Percentiles rank a stretch among this genome's conserved stretches.
Evolutionary conservation across 2,329 filamentous ascomycete genomes (phyloP).

Genomic region (Metarhizium sp.): DNA sequence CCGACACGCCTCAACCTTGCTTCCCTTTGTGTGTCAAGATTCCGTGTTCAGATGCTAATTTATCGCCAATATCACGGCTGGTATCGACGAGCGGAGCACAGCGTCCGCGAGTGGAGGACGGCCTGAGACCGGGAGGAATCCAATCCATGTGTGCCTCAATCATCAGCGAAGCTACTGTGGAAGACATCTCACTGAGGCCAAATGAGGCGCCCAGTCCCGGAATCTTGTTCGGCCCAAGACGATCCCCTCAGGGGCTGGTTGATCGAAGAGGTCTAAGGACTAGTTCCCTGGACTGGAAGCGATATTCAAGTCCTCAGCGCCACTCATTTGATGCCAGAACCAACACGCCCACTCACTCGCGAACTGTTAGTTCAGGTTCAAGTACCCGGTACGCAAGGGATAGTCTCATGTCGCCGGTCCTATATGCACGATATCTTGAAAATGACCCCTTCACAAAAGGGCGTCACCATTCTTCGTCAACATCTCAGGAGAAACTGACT

Average conservation of each 20-base stretch:
- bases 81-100: not conserved
- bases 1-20: not conserved
- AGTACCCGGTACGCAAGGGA: not conserved
- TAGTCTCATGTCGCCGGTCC: not conserved
- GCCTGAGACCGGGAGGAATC: not conserved
- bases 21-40: no score
- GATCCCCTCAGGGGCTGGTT: not conserved
- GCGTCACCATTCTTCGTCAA: not conserved
- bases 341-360: not conserved
- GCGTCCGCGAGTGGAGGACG: not conserved
- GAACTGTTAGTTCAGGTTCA: not conserved
- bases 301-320: not conserved
- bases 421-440: not conserved
- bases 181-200: not conserved
- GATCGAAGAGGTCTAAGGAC: not conserved
- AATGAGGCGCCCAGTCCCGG: not conserved
- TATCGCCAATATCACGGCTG: not conserved
- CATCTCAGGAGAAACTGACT: not conserved
- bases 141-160: conserved; percentile 1
- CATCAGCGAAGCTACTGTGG: not conserved
- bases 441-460: not conserved
- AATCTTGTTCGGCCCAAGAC: not conserved
- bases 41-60: no score
- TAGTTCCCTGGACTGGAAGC: not conserved
- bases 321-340: not conserved